Percentiles rank a stretch among this genome's conserved stretches.
phyloP scores from a whole-genome alignment of 1,139 yeast genomes.

The Hansenula sp. region DNA sequence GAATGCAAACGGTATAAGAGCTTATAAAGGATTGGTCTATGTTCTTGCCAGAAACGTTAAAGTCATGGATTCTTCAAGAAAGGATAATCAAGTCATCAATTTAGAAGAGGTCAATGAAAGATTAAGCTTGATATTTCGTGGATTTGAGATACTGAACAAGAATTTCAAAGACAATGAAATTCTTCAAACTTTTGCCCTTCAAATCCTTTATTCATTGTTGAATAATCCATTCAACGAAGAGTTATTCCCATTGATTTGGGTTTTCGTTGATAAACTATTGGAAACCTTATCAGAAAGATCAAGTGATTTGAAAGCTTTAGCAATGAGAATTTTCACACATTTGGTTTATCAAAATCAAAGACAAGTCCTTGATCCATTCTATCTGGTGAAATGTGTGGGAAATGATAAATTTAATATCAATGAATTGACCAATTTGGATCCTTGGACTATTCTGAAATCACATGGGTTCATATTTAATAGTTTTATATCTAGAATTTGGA shows the following conservation, averaged over 20 bases:
- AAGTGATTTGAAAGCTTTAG: neutral
- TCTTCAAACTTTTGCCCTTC: neutral
- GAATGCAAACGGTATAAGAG: neutral
- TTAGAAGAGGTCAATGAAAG: neutral
- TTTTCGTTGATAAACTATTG: neutral
- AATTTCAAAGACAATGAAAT: neutral
- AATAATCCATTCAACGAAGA: conserved; percentile 3
- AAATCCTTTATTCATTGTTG: conserved; percentile 9
- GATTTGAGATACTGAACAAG: neutral
- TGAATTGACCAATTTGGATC: conserved; percentile 10
- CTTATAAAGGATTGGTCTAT: conserved; percentile 18
- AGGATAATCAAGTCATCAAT: neutral
- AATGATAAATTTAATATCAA: conserved; percentile 14
- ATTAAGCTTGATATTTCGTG: conserved; percentile 5
- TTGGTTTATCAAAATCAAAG: neutral
- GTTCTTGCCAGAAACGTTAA: conserved; percentile 4
- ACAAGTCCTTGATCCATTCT: neutral
- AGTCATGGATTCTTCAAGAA: neutral
- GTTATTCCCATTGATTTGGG: neutral
- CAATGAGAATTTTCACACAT: neutral
- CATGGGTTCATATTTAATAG: conserved; percentile 5
- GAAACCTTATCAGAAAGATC: neutral
- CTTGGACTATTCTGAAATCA: conserved; percentile 5
- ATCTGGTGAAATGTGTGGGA: conserved; percentile 12
- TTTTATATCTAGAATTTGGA: conserved; percentile 10